Base-by-base conservation (phyloP, 768 basidiomycete genomes). In the Mycena pura region DNA sequence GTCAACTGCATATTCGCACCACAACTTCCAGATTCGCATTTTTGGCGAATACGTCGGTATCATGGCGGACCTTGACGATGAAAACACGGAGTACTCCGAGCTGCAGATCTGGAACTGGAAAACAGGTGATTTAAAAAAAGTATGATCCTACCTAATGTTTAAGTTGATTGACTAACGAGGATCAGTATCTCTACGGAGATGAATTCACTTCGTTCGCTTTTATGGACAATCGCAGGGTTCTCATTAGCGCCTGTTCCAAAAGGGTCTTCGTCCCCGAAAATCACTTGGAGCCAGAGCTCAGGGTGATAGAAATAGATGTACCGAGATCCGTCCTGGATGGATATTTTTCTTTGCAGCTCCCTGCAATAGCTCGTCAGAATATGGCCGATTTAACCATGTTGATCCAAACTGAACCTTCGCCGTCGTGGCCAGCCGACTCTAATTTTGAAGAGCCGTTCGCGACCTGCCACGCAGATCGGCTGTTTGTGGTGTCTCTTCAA, bases 71-170 rank as follows among this genome's bases (percentile, higher is more conserved):
- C 19, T 25, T 6, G 61, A 57, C 40, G 40, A 38, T n/a, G 21
- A 54, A 9, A n/a, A 49, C 2, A 57, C 31, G 28, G n/a, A 25
- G 28, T 19, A 5, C 15, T 11, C 62, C 21, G 62, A 54, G 25
- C 69, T 78, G 2, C 44, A 71, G n/a, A 51, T 78, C 21, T 77
- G 72, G 75, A 66, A 78, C 36, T 78, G 77, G 77, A 69, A 66
- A 49, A 74, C 57, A 32, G 75, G 75, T 17, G 43, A 41, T 4
- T 51, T 66, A 14, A 56, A 73, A 62, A 62, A 73, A 19, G 76
- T 77, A 40, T n/a, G 61, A 70, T 32, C 43, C 7, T 19, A 31
- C 39, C 47, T 1, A 21, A 22, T 34, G 6, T 17, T 21, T 49
- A 25, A 10, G 6, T 50, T 24, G 38, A 28, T 57, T 50, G 21